These are phyloP conservation scores for Boletales sp. DNA, from an alignment of 768 basidiomycete genomes.

Conservation along the genomic window DNA sequence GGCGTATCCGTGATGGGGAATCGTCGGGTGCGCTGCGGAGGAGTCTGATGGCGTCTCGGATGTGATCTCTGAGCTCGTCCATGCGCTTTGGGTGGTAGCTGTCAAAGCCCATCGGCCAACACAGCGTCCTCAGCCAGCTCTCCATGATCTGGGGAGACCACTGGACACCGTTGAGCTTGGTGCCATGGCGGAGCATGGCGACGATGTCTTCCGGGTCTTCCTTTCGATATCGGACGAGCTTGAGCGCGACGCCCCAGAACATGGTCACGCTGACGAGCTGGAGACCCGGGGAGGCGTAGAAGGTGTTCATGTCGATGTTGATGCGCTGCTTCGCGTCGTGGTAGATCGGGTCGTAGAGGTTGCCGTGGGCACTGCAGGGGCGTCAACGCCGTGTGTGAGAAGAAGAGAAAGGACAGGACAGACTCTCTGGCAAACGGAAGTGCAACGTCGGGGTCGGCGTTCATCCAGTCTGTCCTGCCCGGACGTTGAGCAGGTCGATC, in stretches of 20 bases:
- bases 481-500: not conserved
- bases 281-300: conserved; percentile 58
- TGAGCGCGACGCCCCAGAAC: conserved; percentile 70
- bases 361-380: conserved; percentile 18
- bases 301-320: conserved; percentile 52
- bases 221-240: conserved; percentile 65
- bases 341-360: conserved; percentile 59
- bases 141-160: conserved; percentile 58
- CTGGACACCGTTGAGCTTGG: conserved; percentile 44
- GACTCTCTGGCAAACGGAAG: conserved; percentile 66
- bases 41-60: conserved; percentile 48
- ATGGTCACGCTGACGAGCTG: conserved; percentile 60
- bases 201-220: conserved; percentile 65
- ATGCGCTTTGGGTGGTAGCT: conserved; percentile 43
- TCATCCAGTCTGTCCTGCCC: conserved; percentile 63
- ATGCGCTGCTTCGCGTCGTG: conserved; percentile 45
- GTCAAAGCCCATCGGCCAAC: conserved; percentile 63
- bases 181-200: conserved; percentile 58
- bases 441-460: conserved; percentile 67
- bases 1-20: conserved; percentile 4
- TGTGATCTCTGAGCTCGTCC: conserved; percentile 45
- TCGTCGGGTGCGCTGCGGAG: conserved; percentile 19
- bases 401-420: conserved; percentile 24
- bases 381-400: conserved; percentile 3
- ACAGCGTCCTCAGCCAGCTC: conserved; percentile 52